Percentiles rank a stretch among this genome's conserved stretches.
Evolutionary conservation across 2,329 filamentous ascomycete species (phyloP).

Genomic region (Fusarium haematococcum): DNA sequence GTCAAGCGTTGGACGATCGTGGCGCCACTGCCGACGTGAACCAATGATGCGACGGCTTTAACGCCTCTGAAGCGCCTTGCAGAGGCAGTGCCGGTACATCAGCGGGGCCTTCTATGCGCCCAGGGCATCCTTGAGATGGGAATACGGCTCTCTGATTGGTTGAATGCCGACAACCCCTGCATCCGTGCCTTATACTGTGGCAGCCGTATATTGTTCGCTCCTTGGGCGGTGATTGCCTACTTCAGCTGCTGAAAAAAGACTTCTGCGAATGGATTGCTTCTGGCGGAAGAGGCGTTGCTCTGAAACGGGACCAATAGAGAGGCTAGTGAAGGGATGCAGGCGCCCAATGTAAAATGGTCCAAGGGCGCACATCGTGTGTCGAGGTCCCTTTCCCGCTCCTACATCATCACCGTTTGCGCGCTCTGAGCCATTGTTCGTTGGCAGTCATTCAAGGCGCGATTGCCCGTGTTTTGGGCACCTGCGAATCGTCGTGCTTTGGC

Average conservation of each 20-base stretch:
- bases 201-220: not conserved
- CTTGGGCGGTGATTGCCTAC: not conserved
- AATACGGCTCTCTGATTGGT: not conserved
- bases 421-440: not conserved
- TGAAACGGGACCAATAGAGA: not conserved
- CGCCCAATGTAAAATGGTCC: slow-evolving; percentile 7
- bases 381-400: not conserved
- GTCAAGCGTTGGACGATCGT: slow-evolving; percentile 1
- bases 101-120: not conserved
- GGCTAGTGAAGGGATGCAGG: not conserved
- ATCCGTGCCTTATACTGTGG: not conserved
- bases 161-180: not conserved
- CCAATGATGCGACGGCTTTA: not conserved
- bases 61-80: slow-evolving; percentile 4
- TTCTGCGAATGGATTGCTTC: not conserved
- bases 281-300: not conserved
- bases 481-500: not conserved
- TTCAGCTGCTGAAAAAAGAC: not conserved
- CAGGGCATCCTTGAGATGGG: not conserved
- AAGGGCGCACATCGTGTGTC: not conserved
- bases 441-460: not conserved
- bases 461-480: not conserved
- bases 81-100: slow-evolving; percentile 22
- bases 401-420: not conserved
- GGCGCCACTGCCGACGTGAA: not conserved